These are phyloP conservation scores for Ogataea philodendri DNA, from an alignment of 805 yeast species.

Conservation along the genomic window DNA sequence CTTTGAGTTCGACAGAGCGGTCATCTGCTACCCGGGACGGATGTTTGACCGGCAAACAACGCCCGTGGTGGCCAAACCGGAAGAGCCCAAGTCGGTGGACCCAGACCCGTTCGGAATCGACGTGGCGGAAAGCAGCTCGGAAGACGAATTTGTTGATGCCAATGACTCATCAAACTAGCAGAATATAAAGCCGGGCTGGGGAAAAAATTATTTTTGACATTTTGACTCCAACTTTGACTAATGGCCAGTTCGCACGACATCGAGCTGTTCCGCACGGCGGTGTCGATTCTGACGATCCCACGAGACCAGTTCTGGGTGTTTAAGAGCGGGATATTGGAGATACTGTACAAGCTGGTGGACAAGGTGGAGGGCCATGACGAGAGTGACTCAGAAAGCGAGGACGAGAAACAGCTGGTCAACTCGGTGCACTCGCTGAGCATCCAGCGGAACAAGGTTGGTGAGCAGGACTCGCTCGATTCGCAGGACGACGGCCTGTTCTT, in stretches of 20 bases:
- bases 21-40: constrained; percentile 29
- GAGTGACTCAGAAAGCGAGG: constrained; percentile 13
- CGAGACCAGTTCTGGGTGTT: constrained; percentile 53
- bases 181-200: neutral
- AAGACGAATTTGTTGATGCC: constrained; percentile 5
- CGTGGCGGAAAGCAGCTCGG: constrained; percentile 9
- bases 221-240: too few relatives aligned
- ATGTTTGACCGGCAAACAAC: neutral
- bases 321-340: constrained; percentile 47
- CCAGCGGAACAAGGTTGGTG: constrained; percentile 11
- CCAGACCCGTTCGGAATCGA: constrained; percentile 11
- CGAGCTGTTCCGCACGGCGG: constrained; percentile 43
- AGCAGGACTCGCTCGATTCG: constrained; percentile 15
- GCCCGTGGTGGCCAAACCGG: neutral
- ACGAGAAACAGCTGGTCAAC: constrained; percentile 10
- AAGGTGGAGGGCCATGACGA: constrained; percentile 23
- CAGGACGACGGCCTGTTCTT: constrained; percentile 47
- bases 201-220: constrained; percentile 4
- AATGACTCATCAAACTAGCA: constrained; percentile 5
- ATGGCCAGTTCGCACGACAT: constrained; percentile 33
- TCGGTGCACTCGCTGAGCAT: constrained; percentile 17
- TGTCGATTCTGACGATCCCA: constrained; percentile 54
- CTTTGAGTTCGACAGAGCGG: constrained; percentile 14
- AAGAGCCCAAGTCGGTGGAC: too few relatives aligned
- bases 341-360: constrained; percentile 40